These are phyloP conservation scores for Daldinia bambusicola DNA, from an alignment of 495 filamentous ascomycete species.

Conservation along the genomic window DNA sequence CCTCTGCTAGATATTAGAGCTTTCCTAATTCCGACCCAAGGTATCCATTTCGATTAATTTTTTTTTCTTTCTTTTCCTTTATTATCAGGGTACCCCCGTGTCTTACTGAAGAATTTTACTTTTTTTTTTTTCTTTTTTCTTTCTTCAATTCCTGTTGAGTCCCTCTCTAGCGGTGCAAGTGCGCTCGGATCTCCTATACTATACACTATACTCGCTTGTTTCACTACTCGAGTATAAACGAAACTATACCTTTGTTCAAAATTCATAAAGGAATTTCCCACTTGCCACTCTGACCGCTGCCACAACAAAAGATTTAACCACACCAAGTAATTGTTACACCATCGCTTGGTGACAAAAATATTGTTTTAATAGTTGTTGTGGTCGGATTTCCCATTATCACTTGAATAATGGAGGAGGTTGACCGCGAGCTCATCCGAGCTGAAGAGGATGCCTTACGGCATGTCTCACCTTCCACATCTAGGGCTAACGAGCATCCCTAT, in stretches of 20 bases:
- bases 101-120: conserved; percentile 5
- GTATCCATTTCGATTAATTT: conserved; percentile 18
- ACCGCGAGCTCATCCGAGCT: conserved; percentile 62
- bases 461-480: conserved; percentile 23
- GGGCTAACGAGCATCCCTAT: conserved; percentile 39
- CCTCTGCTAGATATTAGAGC: conserved; percentile 26
- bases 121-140: conserved; percentile 8
- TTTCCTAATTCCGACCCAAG: conserved; percentile 28
- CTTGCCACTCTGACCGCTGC: neutral
- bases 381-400: neutral
- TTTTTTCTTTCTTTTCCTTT: conserved; percentile 12
- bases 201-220: conserved; percentile 20
- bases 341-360: too few relatives aligned
- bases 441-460: conserved; percentile 53
- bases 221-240: conserved; percentile 6
- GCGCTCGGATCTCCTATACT: conserved; percentile 2
- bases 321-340: too few relatives aligned
- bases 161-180: conserved; percentile 20
- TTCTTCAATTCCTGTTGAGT: conserved; percentile 18
- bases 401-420: conserved; percentile 60
- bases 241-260: conserved; percentile 1
- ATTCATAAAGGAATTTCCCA: neutral
- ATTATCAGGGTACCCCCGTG: conserved; percentile 27
- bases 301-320: conserved; percentile 5
- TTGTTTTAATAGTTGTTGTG: neutral